A percentile compares a stretch with the other conserved stretches of the same genome.
Conservation (phyloP, 2,329 filamentous ascomycete species). For the Macrophomina tecta region DNA sequence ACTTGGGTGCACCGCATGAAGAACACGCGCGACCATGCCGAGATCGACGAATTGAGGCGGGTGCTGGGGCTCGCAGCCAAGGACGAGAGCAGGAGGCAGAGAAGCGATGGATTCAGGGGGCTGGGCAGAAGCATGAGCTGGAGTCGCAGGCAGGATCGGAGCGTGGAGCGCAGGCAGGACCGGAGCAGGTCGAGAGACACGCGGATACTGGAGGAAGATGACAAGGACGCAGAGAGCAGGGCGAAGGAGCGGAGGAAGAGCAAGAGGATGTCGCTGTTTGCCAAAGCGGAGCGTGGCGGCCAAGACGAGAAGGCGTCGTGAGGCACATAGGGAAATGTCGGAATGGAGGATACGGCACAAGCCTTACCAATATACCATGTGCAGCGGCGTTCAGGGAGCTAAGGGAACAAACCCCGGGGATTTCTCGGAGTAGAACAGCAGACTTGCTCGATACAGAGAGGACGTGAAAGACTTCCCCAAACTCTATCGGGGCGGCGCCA, state of each 20-base stretch:
- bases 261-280: slow-evolving; percentile 18
- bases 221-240: neutral
- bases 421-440: slow-evolving; percentile 1
- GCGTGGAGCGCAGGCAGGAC: slow-evolving; percentile 29
- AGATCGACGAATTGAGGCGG: slow-evolving; percentile 69
- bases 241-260: slow-evolving; percentile 21
- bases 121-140: slow-evolving; percentile 31
- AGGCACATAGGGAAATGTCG: neutral
- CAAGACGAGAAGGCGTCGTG: slow-evolving; percentile 6
- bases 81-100: slow-evolving; percentile 26
- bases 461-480: slow-evolving; percentile 15
- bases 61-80: slow-evolving; percentile 58
- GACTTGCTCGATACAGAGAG: slow-evolving; percentile 11
- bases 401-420: slow-evolving; percentile 9
- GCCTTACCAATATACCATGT: slow-evolving; percentile 3
- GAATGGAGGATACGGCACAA: neutral
- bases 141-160: slow-evolving; percentile 29
- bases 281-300: neutral
- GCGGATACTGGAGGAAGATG: neutral
- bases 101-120: slow-evolving; percentile 38
- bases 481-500: neutral
- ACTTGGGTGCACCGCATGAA: slow-evolving; percentile 85
- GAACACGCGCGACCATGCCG: slow-evolving; percentile 77
- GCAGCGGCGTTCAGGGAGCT: slow-evolving; percentile 13
- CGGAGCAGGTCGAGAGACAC: slow-evolving; percentile 34